Percentiles rank a stretch among this genome's conserved stretches.
Conservation (phyloP, 192 early-diverging fungal genomes). For the Coemansia erecta region DNA sequence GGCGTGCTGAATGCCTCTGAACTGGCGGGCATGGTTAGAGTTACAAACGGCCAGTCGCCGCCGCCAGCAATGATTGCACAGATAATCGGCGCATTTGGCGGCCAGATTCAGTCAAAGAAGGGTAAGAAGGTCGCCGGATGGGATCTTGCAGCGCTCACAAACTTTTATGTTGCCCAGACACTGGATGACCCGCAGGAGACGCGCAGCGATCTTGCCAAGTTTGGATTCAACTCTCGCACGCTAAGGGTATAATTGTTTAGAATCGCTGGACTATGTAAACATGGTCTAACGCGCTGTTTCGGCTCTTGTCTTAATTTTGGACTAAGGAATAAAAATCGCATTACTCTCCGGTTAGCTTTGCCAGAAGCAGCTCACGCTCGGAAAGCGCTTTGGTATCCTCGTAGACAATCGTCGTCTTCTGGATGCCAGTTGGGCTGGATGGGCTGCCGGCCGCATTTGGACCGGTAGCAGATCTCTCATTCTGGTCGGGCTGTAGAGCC, state of each 20-base stretch:
- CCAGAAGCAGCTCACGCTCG: slow-evolving; percentile 40
- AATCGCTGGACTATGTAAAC: background rate
- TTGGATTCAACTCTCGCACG: slow-evolving; percentile 45
- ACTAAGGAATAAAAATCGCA: background rate
- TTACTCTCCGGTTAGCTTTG: slow-evolving; percentile 12
- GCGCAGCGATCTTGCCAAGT: slow-evolving; percentile 41
- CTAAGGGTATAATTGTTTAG: slow-evolving; percentile 16
- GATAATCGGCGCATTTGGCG: slow-evolving; percentile 44
- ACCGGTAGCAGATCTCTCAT: no score
- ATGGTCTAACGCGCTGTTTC: background rate
- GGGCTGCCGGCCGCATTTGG: background rate
- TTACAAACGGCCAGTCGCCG: slow-evolving; percentile 41
- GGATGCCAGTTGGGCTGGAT: slow-evolving; percentile 12
- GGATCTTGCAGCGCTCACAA: slow-evolving; percentile 28
- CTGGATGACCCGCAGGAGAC: slow-evolving; percentile 50
- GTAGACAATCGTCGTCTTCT: slow-evolving; percentile 39
- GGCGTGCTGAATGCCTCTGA: slow-evolving; percentile 43
- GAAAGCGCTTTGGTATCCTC: slow-evolving; percentile 38
- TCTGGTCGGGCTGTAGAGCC: background rate
- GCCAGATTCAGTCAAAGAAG: slow-evolving; percentile 19
- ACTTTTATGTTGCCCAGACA: slow-evolving; percentile 45
- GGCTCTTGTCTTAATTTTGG: background rate
- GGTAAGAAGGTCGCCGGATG: slow-evolving; percentile 32
- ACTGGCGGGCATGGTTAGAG: slow-evolving; percentile 28
- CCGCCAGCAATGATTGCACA: slow-evolving; percentile 24